A percentile compares a stretch with the other conserved stretches of the same genome.
Conservation (phyloP, 306 rosid species). For the Myrica gale region DNA sequence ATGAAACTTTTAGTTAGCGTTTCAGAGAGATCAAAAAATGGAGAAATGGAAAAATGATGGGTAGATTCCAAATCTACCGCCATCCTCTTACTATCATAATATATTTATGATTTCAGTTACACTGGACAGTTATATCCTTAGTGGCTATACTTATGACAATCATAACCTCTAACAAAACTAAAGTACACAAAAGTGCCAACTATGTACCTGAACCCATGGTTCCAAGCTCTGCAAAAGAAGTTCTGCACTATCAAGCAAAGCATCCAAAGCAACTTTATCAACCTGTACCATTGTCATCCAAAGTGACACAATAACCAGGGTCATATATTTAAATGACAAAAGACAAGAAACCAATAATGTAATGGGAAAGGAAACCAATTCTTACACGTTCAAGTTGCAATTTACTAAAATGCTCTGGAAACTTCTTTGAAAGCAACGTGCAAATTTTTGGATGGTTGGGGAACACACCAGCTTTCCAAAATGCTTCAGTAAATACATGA, state of each 20-base stretch:
- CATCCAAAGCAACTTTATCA: constrained; percentile 85
- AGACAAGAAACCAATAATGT: constrained; percentile 23
- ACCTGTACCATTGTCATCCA: constrained; percentile 59
- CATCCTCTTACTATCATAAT: no score
- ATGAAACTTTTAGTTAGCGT: no score
- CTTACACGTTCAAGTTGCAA: constrained; percentile 98
- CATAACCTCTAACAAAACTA: background rate
- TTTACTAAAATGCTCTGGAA: constrained; percentile 93
- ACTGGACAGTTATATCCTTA: no score
- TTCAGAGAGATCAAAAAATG: no score
- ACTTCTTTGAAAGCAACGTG: constrained; percentile 83
- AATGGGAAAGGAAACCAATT: constrained; percentile 27
- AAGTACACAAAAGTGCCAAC: constrained; percentile 16
- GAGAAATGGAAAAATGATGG: no score
- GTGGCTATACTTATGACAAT: no score
- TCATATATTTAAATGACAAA: constrained; percentile 24
- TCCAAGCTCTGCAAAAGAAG: constrained; percentile 88
- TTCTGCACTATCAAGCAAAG: constrained; percentile 84
- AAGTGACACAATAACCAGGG: constrained; percentile 24
- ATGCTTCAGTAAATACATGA: constrained; percentile 73
- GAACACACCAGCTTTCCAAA: constrained; percentile 91
- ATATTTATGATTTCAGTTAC: no score
- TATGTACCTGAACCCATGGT: constrained; percentile 93
- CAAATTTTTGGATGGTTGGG: constrained; percentile 86
- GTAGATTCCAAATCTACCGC: no score